Percentiles rank a stretch among this genome's conserved stretches.
phyloP scores from a whole-genome alignment of 108 stramenopile genomes.

The Cyclotella cryptica region DNA sequence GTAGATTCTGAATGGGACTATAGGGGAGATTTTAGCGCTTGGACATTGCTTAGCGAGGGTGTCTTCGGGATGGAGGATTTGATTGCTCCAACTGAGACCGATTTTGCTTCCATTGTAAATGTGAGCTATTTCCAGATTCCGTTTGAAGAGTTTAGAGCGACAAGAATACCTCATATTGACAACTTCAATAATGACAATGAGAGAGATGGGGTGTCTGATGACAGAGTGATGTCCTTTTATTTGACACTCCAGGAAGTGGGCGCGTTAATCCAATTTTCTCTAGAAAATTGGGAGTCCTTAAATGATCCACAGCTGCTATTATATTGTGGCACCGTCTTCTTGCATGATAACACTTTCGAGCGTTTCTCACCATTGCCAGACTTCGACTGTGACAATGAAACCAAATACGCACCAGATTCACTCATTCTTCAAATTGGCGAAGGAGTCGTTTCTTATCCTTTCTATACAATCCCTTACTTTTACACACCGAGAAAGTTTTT shows the following conservation, averaged over 20 bases:
- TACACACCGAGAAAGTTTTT: slow-evolving; percentile 32
- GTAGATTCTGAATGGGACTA: slow-evolving; percentile 23
- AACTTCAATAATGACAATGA: not conserved
- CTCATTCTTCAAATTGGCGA: slow-evolving; percentile 36
- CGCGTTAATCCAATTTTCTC: slow-evolving; percentile 8
- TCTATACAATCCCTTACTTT: slow-evolving; percentile 32
- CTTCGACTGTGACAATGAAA: not conserved
- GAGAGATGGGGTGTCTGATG: not conserved
- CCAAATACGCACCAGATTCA: not conserved
- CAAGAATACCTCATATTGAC: not conserved
- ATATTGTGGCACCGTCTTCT: slow-evolving; percentile 8
- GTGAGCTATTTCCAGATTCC: slow-evolving; percentile 36
- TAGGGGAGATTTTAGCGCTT: slow-evolving; percentile 26
- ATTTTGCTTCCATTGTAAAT: not conserved
- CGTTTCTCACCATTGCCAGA: not conserved
- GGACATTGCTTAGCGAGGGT: slow-evolving; percentile 21
- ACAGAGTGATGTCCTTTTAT: slow-evolving; percentile 38
- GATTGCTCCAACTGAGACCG: not conserved
- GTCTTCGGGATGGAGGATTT: slow-evolving; percentile 22
- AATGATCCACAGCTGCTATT: slow-evolving; percentile 13
- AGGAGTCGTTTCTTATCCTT: slow-evolving; percentile 39
- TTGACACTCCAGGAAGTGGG: slow-evolving; percentile 28
- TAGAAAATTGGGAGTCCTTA: slow-evolving; percentile 36
- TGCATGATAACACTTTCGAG: not conserved
- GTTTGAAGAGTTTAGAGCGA: slow-evolving; percentile 7